Base-by-base conservation (phyloP, 1,284 basidiomycete species). In the Fomitopsis palustris region DNA sequence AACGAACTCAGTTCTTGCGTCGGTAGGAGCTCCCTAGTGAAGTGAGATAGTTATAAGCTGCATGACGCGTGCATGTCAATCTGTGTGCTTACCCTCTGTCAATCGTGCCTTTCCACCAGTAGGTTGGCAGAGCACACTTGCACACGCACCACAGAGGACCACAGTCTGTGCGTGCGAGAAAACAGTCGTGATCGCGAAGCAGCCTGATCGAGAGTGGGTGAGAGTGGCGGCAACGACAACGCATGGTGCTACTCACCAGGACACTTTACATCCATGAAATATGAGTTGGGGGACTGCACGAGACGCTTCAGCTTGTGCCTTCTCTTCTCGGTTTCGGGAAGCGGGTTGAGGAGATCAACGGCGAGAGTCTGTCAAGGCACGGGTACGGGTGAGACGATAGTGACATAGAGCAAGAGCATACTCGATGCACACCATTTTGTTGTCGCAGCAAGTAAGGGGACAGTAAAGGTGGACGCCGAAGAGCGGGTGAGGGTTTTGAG, bases 241-340 rank as follows among this genome's bases (percentile, higher is more conserved):
- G 9, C 7, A 37, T 42, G 19, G 33, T 1, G n/a, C 10, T n/a
- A 78, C 85, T 64, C 61, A 92, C 95, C 93, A 72, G 96, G 92
- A 83, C 96, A 99, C 82, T 99, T 99, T 73, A 99, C 96, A 76
- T 99, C 97, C 97, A 99, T 99, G 83, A 98, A 99, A 83, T 96
- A 98, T 51, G 95, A 97, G 82, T 97, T 95, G 67, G 95, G 95
- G 64, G 88, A 92, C 81, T 98, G 97, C 71, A 99, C 97, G 72
- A 99, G 88, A 77, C 96, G 90, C 88, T 99, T 99, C 80, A 98
- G 93, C 87, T 99, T 99, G 90, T 98, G 93, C 78, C 88, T 92
- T 79, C 83, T 88, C 78, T 82, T 89, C 81, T 96, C 91, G 69
- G 88, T 79, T 76, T 95, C 93, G 71, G 86, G 78, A 64, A 93